These are phyloP conservation scores for Xerocomellus amylosporus DNA, from an alignment of 768 basidiomycete genomes.

Conservation along the genomic window DNA sequence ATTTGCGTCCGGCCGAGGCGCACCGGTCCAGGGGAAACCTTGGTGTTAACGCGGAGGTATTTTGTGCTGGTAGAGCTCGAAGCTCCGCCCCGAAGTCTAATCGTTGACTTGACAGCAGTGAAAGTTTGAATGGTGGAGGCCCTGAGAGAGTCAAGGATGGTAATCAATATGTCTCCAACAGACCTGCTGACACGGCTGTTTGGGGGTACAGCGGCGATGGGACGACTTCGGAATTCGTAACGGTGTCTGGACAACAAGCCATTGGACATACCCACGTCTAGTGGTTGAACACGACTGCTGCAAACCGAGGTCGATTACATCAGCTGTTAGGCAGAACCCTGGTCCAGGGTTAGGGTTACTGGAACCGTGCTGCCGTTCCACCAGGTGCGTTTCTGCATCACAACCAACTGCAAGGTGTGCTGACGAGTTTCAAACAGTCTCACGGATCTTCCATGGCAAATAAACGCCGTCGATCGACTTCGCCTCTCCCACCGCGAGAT, in stretches of 20 bases:
- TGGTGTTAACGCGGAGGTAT: not conserved
- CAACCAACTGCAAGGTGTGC: not conserved
- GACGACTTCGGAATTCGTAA: not conserved
- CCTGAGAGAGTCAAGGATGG: not conserved
- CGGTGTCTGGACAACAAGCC: not conserved
- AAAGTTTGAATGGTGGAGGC: not conserved
- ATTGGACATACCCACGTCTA: not conserved
- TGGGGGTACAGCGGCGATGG: not conserved
- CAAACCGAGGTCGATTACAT: no score
- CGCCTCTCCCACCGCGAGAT: not conserved
- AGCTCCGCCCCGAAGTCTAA: not conserved
- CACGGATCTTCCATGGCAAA: not conserved
- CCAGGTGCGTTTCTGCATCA: not conserved
- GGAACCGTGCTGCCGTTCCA: not conserved
- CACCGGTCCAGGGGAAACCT: not conserved
- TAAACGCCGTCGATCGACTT: slow-evolving; percentile 17
- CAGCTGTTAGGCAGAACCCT: no score
- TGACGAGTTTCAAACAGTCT: not conserved
- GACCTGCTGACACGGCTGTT: not conserved
- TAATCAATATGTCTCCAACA: not conserved
- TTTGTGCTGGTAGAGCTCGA: not conserved
- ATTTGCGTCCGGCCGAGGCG: not conserved
- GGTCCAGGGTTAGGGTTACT: no score
- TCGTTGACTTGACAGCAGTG: not conserved
- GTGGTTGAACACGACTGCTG: not conserved